Conservation (phyloP, 2,329 filamentous ascomycete species). For the Fusarium foetens region DNA sequence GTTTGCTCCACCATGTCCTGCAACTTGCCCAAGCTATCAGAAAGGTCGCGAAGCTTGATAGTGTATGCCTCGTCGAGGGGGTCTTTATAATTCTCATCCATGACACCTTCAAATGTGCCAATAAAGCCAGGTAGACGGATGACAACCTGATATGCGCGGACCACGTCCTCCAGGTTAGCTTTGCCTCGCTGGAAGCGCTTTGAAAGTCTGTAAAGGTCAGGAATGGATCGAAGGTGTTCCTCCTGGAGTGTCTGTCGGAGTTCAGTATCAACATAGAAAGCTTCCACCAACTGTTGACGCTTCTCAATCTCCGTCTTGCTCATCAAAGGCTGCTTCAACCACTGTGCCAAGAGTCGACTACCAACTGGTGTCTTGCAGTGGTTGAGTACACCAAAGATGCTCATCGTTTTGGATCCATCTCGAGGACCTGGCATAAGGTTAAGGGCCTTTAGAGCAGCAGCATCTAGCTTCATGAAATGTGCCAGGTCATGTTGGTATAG, state of each 20-base stretch:
- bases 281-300: slow-evolving; percentile 92
- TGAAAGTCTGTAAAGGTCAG: slow-evolving; percentile 90
- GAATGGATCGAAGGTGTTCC: slow-evolving; percentile 90
- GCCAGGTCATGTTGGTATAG: slow-evolving; percentile 96
- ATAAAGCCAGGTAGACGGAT: slow-evolving; percentile 93
- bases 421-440: slow-evolving; percentile 97
- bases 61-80: slow-evolving; percentile 90
- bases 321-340: slow-evolving; percentile 98
- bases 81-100: slow-evolving; percentile 93
- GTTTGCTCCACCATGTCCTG: slow-evolving; percentile 99
- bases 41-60: slow-evolving; percentile 78
- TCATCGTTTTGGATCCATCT: slow-evolving; percentile 98
- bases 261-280: slow-evolving; percentile 92
- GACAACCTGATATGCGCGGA: slow-evolving; percentile 92
- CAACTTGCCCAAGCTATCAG: slow-evolving; percentile 82
- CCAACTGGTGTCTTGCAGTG: slow-evolving; percentile 98
- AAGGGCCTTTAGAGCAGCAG: slow-evolving; percentile 89
- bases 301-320: slow-evolving; percentile 87
- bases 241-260: slow-evolving; percentile 96
- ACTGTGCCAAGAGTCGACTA: slow-evolving; percentile 89
- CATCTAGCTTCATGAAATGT: slow-evolving; percentile 98
- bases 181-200: slow-evolving; percentile 94
- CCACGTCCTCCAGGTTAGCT: slow-evolving; percentile 94
- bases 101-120: slow-evolving; percentile 87
- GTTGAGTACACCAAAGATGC: slow-evolving; percentile 90